Evolutionary conservation across 768 basidiomycete species (phyloP), one percentile per base, ranked within the genome.

Genomic region (Boletus pseudopeckii): DNA sequence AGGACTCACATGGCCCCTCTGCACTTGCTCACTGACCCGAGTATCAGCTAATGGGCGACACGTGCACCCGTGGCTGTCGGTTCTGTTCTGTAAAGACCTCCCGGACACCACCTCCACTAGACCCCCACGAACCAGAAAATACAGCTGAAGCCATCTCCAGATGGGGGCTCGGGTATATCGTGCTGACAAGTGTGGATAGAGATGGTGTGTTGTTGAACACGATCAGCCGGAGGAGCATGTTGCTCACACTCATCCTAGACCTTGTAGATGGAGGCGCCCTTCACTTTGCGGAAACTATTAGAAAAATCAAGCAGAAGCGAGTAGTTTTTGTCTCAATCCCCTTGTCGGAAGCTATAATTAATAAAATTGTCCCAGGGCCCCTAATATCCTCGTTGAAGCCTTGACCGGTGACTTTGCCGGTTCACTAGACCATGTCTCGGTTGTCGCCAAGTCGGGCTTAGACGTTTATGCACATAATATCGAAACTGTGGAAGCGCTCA

Each of bases 391-490:
- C 8, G 92, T 99, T 10, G 97, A 99, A 74, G 96, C 96, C 4
- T 76, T 99, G 41, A 97, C 96, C 1, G 92, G 92, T 14, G 97
- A 99, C 71, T 98, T 98, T 71, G 83, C 83, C 17, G 95, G 92
- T 17, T 80, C 80, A 41, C 67, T 90, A 44, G 79, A 85, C 10
- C 82, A 86, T 47, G 90, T 97, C 26, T 81, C 86, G 1, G 60
- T 84, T 10, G 92, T 99, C 24, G 97, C 97, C 3, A 83, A 83
- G 55, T 97, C 95, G 0, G 97, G 97, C 4, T 76, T 99, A 17
- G 97, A 98, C 66, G 97, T 99, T 13, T 99, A 94, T 65, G 97
- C 97, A 1, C 97, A 99, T 73, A 98, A 99, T 69, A 75, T 98
- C 44, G 97, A 99, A 73, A 98, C 97, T 0, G 85, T 88, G n/a